Evolutionary conservation across 2,329 filamentous ascomycete genomes (phyloP), one percentile per base, ranked within the genome.

Genomic region (Arthrobotrys entomopaga): DNA sequence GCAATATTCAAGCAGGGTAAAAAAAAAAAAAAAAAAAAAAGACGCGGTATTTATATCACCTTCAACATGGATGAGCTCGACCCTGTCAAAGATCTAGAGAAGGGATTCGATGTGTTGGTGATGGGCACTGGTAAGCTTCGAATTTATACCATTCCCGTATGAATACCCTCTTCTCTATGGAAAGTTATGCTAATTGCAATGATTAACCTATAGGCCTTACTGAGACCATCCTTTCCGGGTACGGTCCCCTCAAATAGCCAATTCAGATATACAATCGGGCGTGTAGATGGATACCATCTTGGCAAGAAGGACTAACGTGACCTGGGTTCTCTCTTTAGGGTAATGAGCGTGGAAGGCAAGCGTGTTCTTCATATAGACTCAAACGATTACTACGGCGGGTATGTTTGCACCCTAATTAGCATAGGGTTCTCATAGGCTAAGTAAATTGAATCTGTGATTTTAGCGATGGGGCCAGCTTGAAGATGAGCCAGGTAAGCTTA

Each of bases 341-440:
- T 99, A 76, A 85, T 98, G 82, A 97, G 93, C 85, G 94, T 98
- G 80, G 97, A 98, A 87, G 94, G 94, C 83, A 94, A 96, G 87
- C 98, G 98, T 86, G 95, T 99, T 81, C 88, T 99, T 78, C 95
- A 99, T 85, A 97, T 99, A 82, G 95, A 98, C 85, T 90, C 93
- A 82, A 98, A 98, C 82, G 92, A 96, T 82, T 93, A 98, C 86
- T 98, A 97, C 81, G 95, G 95, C 87, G 95, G 92, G 93, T 96
- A 85, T 80, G 91, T 69, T 75, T 65, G 7, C 40, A 73, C 48
- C 48, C 71, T 56, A 3, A 48, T 13, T 24, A 8, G 78, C 80
- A 78, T 82, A 80, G 54, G 63, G 52, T 67, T 65, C 74, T 71
- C 42, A 42, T 57, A 54, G 40, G n/a, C 40, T 10, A 5, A 19